Base-by-base conservation (phyloP, 345 rosid genomes). In the Moringa oleifera region DNA sequence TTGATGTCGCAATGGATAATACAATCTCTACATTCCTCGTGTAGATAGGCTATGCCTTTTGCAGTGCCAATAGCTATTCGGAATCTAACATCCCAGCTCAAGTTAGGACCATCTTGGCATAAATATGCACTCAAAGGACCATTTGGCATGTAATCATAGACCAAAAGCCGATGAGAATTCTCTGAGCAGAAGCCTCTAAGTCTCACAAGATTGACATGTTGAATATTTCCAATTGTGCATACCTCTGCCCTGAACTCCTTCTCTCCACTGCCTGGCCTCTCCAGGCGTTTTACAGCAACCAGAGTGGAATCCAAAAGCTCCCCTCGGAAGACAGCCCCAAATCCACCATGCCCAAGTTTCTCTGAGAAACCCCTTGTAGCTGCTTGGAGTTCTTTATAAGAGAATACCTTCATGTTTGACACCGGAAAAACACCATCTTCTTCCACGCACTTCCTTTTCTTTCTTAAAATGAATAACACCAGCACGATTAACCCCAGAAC, bases 291-390 rank as follows among this genome's bases (percentile, higher is more conserved):
- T 55, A 86, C 89, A 0, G 92, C 89, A 20, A 86, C 71, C 2
- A 2, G 65, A n/a, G 74, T 67, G 28, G 87, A 71, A 73, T 77
- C 80, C 0, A 64, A 58, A 54, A 86, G 65, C 45, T 68, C 78
- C 0, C 89, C 87, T 66, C 74, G 72, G 61, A 83, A 83, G 24
- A 83, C 92, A 0, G 80, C 75, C 0, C 92, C 92, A 8, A 86
- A 86, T 58, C 92, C 89, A 6, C 89, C 92, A 0, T 81, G 80
- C n/a, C 92, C 92, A 6, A 83, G 76, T 69, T 76, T 83, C 56
- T 75, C 75, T 0, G 80, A 67, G 75, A 86, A 86, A 15, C 80
- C 79, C 58, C 50, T 61, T 37, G 92, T 86, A 36, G 79, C 80
- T 6, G 58, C 20, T 0, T 76, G 72, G 51, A 86, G 81, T 64